These are phyloP conservation scores for Zymoseptoria tritici DNA, from an alignment of 2,329 filamentous ascomycete species.

Conservation along the genomic window DNA sequence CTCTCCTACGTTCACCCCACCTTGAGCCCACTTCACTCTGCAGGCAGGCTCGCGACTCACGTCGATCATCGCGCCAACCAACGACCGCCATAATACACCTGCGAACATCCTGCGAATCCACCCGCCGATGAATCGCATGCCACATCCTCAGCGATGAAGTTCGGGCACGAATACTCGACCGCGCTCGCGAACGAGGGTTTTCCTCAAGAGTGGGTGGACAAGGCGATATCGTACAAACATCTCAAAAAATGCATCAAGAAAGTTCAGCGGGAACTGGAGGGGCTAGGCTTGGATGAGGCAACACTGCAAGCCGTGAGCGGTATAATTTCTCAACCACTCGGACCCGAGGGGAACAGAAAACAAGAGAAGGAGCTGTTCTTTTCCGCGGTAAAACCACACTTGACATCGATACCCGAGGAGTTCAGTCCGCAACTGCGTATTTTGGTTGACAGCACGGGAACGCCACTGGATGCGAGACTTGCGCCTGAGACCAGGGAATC, in stretches of 20 bases:
- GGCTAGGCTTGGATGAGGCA: conserved; percentile 63
- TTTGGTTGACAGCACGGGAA: conserved; percentile 59
- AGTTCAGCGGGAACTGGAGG: conserved; percentile 62
- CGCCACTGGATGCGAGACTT: conserved; percentile 60
- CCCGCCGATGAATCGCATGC: neutral
- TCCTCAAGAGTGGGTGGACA: conserved; percentile 62
- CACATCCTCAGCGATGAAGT: conserved; percentile 59
- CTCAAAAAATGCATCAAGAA: conserved; percentile 86
- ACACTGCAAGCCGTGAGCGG: conserved; percentile 60
- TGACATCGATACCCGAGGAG: conserved; percentile 23
- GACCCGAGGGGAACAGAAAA: neutral
- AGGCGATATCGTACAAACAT: conserved; percentile 74
- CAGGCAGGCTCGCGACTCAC: neutral
- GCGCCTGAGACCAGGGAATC: conserved; percentile 58
- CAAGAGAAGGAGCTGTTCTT: conserved; percentile 17
- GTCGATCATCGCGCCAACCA: neutral
- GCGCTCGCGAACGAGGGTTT: conserved; percentile 65
- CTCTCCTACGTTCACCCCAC: neutral
- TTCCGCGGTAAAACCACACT: conserved; percentile 16
- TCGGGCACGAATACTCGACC: conserved; percentile 69
- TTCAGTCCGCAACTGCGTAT: conserved; percentile 65
- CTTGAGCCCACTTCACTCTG: neutral
- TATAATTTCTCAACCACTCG: conserved; percentile 24
- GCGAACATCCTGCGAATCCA: neutral
- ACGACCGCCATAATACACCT: neutral